Evolutionary conservation across 164 flowering plant genomes (phyloP), one percentile per base, ranked within the genome.

Genomic region (Dillenia turbinata): DNA sequence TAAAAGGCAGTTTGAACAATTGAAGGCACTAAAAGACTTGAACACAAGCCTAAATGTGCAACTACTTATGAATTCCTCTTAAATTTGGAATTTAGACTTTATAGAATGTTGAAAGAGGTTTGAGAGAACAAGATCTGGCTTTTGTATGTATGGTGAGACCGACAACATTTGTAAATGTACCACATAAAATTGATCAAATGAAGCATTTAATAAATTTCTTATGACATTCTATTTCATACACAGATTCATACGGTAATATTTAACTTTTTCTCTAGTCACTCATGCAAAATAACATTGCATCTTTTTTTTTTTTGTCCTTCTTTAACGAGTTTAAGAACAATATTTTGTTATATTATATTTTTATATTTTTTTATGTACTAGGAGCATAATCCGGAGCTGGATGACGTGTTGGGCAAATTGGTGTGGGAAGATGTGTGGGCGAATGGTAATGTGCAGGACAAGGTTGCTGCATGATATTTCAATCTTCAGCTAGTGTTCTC

Each of bases 381-480:
- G 96, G 96, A 89, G 33, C 81, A 82, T 68, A 83, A 75, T 16
- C 95, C 94, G 0, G 84, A 88, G 64, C 60, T 64, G 43, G 95
- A 90, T 63, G 94, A 90, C 33, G 57, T 75, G 1, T 69, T 83
- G 52, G 76, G 92, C 1, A 86, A 77, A 69, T 63, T 90, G 79
- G 76, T 75, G 0, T 90, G 97, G 97, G 92, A 85, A 16, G 88
- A 78, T 49, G 87, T 49, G 87, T 81, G 53, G 71, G 76, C 52
- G 51, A 74, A 33, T 80, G 60, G 63, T 82, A 75, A 19, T 44
- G 81, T 73, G 40, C 62, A 89, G 2, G 90, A 79, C 0, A 74
- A 73, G 10, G 73, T 80, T 33, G 74, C 75, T 5, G 68, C 77
- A 17, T 72, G 70, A 68, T 12, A 44, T 3, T 6, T 33, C 40